Conservation (phyloP, 176 grass and related monocot genomes). For the Bromus sterilis region DNA sequence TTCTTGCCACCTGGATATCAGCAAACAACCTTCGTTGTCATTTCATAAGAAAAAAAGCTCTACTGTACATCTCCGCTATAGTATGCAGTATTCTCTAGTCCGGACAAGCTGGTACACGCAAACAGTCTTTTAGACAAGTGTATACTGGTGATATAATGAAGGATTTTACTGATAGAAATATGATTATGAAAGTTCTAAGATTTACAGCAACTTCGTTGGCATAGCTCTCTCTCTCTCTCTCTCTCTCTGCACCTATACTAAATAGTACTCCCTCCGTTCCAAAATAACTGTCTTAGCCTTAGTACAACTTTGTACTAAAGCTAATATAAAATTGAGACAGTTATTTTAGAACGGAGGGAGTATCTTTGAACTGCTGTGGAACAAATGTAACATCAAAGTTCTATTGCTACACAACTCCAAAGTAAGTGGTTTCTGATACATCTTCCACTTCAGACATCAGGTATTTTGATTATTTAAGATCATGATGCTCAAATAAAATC, state of each 20-base stretch:
- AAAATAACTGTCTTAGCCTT: no score
- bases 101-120: neutral
- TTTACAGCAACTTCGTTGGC: neutral
- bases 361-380: neutral
- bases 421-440: neutral
- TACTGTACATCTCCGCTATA: neutral
- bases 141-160: conserved; percentile 1
- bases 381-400: neutral
- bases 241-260: neutral
- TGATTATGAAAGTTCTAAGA: neutral
- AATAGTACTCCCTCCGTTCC: no score
- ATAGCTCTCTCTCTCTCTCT: neutral
- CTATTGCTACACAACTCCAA: neutral
- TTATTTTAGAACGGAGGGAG: no score
- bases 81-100: neutral
- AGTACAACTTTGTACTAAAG: no score
- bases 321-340: no score
- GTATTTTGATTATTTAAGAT: conserved; percentile 6
- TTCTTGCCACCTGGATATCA: conserved; percentile 67
- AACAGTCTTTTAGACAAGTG: neutral
- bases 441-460: neutral
- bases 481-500: neutral
- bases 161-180: neutral
- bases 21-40: conserved; percentile 18
- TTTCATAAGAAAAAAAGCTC: neutral